A percentile compares a stretch with the other conserved stretches of the same genome.
Evolutionary conservation across 2,329 filamentous ascomycete genomes (phyloP).

Genomic region (Ceratocystis alfenasii): DNA sequence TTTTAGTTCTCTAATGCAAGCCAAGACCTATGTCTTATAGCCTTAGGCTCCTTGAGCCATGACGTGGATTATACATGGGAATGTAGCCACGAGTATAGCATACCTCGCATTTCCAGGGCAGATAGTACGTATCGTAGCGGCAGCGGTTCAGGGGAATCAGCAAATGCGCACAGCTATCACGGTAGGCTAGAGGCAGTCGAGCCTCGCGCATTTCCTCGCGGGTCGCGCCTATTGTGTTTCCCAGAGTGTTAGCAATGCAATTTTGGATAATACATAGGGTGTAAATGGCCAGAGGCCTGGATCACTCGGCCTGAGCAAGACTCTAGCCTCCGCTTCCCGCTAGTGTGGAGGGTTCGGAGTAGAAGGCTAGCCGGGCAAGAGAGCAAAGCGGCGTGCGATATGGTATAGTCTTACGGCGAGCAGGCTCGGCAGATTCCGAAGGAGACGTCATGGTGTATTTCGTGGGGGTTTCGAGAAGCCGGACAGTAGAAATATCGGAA

Average conservation of each 20-base stretch:
- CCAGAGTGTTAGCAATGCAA: neutral
- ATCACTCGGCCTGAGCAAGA: neutral
- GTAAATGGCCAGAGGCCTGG: neutral
- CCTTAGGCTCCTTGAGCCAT: neutral
- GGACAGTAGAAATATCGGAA: no score
- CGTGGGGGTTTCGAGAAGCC: neutral
- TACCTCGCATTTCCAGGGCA: constrained; percentile 98
- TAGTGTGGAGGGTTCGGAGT: neutral
- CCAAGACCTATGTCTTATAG: neutral
- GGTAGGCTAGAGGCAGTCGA: constrained; percentile 75
- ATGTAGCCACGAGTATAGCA: constrained; percentile 28
- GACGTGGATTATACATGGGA: neutral
- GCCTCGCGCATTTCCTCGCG: constrained; percentile 91
- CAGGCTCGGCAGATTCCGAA: constrained; percentile 11
- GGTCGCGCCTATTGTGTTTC: constrained; percentile 48
- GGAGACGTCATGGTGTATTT: constrained; percentile 6
- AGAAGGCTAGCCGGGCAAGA: neutral
- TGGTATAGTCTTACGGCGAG: constrained; percentile 11
- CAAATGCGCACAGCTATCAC: constrained; percentile 89
- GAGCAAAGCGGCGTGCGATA: neutral
- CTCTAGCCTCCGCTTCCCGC: neutral
- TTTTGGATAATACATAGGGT: neutral
- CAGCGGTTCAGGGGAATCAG: constrained; percentile 93
- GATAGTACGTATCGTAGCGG: constrained; percentile 80
- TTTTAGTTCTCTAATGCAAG: neutral